phyloP scores from a whole-genome alignment of 2,329 filamentous ascomycete genomes.

The Diplodia corticola region DNA sequence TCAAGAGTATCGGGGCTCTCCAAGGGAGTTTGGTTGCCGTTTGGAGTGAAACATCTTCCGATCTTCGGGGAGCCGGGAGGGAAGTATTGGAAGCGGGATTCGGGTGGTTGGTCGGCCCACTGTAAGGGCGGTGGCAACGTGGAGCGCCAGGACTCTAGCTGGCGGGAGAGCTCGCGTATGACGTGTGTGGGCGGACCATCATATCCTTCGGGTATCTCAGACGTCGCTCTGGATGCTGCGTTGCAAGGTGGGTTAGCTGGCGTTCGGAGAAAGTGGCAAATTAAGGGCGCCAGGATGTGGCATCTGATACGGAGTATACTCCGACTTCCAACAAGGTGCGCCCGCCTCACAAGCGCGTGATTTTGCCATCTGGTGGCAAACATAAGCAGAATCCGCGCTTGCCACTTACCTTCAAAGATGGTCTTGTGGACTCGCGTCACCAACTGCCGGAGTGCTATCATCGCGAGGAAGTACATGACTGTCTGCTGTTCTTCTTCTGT shows the following conservation, averaged over 20 bases:
- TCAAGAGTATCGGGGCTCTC: neutral
- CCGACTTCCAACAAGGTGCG: conserved; percentile 12
- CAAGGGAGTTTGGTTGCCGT: neutral
- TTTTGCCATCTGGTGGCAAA: neutral
- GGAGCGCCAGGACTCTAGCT: conserved; percentile 60
- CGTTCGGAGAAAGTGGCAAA: neutral
- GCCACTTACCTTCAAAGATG: conserved; percentile 54
- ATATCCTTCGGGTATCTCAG: conserved; percentile 34
- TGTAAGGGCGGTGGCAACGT: conserved; percentile 57
- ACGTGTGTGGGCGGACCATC: conserved; percentile 43
- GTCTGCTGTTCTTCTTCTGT: conserved; percentile 46
- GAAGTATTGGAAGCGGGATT: conserved; percentile 33
- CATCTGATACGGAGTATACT: conserved; percentile 22
- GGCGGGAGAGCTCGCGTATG: conserved; percentile 54
- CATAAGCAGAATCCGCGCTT: neutral
- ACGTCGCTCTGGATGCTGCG: conserved; percentile 20
- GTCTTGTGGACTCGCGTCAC: conserved; percentile 55
- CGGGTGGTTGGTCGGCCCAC: conserved; percentile 57
- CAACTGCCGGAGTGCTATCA: conserved; percentile 58
- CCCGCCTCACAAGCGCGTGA: neutral
- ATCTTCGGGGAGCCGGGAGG: neutral
- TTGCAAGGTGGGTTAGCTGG: conserved; percentile 4
- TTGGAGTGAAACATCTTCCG: neutral
- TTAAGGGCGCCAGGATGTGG: neutral
- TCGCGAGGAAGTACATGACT: conserved; percentile 61